Conservation (phyloP, 2,329 filamentous ascomycete genomes). For the Alternaria gaisen region DNA sequence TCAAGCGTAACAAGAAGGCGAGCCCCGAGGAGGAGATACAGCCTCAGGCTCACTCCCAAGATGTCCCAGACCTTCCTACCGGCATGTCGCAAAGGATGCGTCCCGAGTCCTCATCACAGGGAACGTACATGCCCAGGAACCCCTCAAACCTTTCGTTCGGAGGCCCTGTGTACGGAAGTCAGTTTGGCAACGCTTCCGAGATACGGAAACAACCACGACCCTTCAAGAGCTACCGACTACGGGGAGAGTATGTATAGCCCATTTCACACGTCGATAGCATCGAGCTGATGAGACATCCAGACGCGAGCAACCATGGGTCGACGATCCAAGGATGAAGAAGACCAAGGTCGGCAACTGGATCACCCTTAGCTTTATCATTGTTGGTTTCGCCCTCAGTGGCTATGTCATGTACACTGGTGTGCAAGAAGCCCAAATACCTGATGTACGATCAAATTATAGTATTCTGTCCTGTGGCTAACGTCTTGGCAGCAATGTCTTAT, state of each 20-base stretch:
- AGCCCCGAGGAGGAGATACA: constrained; percentile 2
- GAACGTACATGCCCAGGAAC: constrained; percentile 9
- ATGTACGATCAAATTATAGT: constrained; percentile 15
- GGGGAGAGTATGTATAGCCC: constrained; percentile 29
- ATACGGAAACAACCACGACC: constrained; percentile 27
- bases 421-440: constrained; percentile 23
- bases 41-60: constrained; percentile 8
- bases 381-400: constrained; percentile 24
- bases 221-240: constrained; percentile 35
- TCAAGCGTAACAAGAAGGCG: constrained; percentile 18
- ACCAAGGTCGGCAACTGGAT: constrained; percentile 36
- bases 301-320: constrained; percentile 35
- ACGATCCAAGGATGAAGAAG: constrained; percentile 31
- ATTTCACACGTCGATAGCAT: neutral
- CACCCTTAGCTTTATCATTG: constrained; percentile 21
- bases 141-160: constrained; percentile 15
- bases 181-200: constrained; percentile 7
- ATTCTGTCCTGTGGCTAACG: too few species aligned
- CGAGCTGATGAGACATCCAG: constrained; percentile 10
- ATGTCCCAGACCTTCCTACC: constrained; percentile 14
- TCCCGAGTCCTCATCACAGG: constrained; percentile 1
- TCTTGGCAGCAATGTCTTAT: constrained; percentile 33
- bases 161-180: constrained; percentile 5
- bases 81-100: constrained; percentile 15
- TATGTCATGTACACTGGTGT: constrained; percentile 34